phyloP scores from a whole-genome alignment of 1,284 basidiomycete genomes.

The Ustilago cynodontis region DNA sequence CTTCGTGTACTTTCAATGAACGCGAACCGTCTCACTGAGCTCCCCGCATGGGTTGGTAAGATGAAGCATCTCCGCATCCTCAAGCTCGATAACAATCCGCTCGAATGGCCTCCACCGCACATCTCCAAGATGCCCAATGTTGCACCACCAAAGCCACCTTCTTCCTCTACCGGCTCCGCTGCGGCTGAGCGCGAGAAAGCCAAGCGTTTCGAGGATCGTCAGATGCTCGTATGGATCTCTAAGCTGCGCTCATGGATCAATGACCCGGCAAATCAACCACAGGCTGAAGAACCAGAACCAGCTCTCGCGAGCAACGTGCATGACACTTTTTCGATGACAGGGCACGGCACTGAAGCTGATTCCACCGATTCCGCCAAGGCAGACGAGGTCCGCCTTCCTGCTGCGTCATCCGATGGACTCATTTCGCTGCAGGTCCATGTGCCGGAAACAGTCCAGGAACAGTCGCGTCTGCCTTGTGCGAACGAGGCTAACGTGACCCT shows the following conservation, averaged over 20 bases:
- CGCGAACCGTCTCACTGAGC: conserved; percentile 82
- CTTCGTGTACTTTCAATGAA: conserved; percentile 86
- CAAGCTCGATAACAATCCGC: conserved; percentile 84
- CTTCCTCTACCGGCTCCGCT: conserved; percentile 64
- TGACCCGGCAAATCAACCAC: conserved; percentile 30
- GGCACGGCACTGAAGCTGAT: neutral
- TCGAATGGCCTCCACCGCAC: conserved; percentile 82
- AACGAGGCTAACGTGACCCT: neutral
- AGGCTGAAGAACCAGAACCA: neutral
- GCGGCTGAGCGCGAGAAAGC: conserved; percentile 52
- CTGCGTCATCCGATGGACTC: conserved; percentile 29
- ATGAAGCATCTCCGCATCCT: conserved; percentile 83
- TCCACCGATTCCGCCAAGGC: neutral
- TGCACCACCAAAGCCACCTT: conserved; percentile 30
- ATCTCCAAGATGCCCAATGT: conserved; percentile 58
- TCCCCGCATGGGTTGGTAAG: conserved; percentile 83
- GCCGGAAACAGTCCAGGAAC: conserved; percentile 22
- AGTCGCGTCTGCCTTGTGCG: neutral
- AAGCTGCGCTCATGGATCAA: conserved; percentile 60
- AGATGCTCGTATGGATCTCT: conserved; percentile 62
- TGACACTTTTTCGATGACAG: neutral
- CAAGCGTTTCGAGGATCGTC: conserved; percentile 52
- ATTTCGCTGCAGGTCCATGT: conserved; percentile 40
- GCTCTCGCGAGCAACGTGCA: neutral
- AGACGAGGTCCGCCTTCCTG: neutral